Evolutionary conservation across 164 flowering plant genomes (phyloP).

Genomic region (Euptelea pleiosperma): DNA sequence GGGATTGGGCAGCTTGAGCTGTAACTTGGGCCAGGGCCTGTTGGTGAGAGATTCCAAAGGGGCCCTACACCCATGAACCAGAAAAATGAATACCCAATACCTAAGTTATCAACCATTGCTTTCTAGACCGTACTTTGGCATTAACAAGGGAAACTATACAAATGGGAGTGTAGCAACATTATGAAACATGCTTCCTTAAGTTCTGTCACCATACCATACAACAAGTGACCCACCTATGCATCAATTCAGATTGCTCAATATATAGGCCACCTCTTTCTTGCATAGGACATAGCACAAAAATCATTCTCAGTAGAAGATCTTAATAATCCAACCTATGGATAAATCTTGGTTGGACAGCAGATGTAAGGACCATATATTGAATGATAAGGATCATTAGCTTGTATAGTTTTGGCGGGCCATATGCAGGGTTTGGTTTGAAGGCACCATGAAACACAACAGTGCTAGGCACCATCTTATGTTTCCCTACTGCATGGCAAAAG

Average conservation of each 20-base stretch:
- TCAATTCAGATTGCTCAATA: too few species aligned
- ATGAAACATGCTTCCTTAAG: too few species aligned
- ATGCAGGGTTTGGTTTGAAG: too few species aligned
- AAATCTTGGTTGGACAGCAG: too few species aligned
- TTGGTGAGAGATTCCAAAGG: conserved; percentile 88
- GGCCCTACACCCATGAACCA: conserved; percentile 43
- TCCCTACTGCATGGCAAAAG: not conserved
- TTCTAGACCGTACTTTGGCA: too few species aligned
- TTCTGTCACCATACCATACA: too few species aligned
- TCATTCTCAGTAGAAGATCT: not conserved
- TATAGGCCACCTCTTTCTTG: too few species aligned
- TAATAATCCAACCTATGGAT: not conserved
- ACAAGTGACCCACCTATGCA: too few species aligned
- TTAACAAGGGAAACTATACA: too few species aligned
- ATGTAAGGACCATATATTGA: too few species aligned
- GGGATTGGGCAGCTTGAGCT: conserved; percentile 79
- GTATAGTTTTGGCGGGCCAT: not conserved
- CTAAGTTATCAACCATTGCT: not conserved
- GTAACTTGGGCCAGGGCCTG: conserved; percentile 94
- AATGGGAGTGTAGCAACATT: too few species aligned
- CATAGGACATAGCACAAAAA: not conserved
- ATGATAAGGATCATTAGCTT: not conserved
- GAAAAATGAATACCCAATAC: not conserved
- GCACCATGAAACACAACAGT: not conserved
- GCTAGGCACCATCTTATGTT: not conserved